Evolutionary conservation across 2,329 filamentous ascomycete genomes (phyloP), one percentile per base, ranked within the genome.

Genomic region (Harringtonia aguacate): DNA sequence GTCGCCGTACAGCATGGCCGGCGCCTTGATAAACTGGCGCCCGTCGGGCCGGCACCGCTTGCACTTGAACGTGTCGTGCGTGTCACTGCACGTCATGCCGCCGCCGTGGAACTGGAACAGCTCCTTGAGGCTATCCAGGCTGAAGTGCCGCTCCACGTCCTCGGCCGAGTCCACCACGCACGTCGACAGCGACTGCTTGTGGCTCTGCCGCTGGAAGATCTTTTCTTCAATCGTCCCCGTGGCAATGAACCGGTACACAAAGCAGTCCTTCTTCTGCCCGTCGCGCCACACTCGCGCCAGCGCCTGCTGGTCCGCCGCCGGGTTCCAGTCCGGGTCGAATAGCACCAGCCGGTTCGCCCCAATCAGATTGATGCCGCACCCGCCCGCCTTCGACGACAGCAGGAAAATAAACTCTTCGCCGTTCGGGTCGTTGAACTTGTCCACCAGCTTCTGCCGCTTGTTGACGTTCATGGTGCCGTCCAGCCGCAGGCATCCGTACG

Each of bases 141-240:
- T 90, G 64, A 98, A 98, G 64, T 98, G 92, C 4, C 92, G 80
- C 64, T 98, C 92, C 2, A 98, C 92, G 53, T 98, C 92, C 63
- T 98, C 90, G 1, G 87, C 90, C 3, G 85, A 89, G 62, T 98
- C 92, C 8, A 98, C 92, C 5, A 98, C 92, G 55, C 89, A 95
- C 0, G 87, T 94, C 1, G 90, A 97, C 2, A 98, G 70, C 8
- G 87, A 94, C 64, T 98, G 92, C 65, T 98, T 98, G 70, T 98
- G 94, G 1, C 86, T 94, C 59, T 98, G 92, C 10, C 94, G 83
- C 63, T 98, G 92, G 67, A 98, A 98, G 53, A 98, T 95, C 67
- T 98, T 98, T 64, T 98, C 92, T 59, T 98, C 92, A 49, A 98
- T 98, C 0, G 89, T 95, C 4, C 92, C 92, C 0, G 94, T 97